Base-by-base conservation (phyloP, 305 asterid species). In the Ilex paraguariensis region DNA sequence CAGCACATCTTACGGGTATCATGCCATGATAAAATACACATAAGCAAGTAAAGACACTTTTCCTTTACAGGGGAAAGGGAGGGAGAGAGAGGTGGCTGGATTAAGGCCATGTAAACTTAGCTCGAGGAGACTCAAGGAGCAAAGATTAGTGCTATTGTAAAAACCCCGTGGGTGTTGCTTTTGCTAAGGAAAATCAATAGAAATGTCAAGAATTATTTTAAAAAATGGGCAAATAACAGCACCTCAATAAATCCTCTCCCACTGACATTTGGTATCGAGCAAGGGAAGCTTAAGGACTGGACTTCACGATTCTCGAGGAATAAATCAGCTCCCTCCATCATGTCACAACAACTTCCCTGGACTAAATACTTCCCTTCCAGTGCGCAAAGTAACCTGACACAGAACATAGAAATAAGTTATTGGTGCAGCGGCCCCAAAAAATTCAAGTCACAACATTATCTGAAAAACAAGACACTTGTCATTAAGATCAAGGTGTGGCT, bases 221-320 rank as follows among this genome's bases (percentile, higher is more conserved):
- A 49, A 49, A 49, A 49, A 7, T 7, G 6, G 14, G 53, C 53
- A 49, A 64, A 70, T 16, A 59, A 28, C 28, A 51, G 55, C 69
- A 91, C 99, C 99, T 93, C 99, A 57, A 94, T 77, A 69, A 91
- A 94, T 59, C 99, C 99, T 82, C 99, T 88, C 69, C 96, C 99
- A 28, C 74, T 75, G 66, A 83, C 75, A 75, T 85, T 71, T 56
- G 98, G 97, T 66, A 86, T 72, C 11, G 45, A 58, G 72, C 91
- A 90, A 30, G 83, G 79, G 76, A 94, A 88, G 79, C 75, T 83
- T 57, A 91, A 78, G 64, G 82, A 82, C 73, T 85, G 93, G 76
- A 82, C 73, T 72, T 70, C 87, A 12, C 80, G 79, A 42, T 72
- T 79, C 66, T 81, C 84, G 42, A 55, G 33, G 58, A 58, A 70